phyloP scores from a whole-genome alignment of 768 basidiomycete genomes.

The Leccinum variicolor region DNA sequence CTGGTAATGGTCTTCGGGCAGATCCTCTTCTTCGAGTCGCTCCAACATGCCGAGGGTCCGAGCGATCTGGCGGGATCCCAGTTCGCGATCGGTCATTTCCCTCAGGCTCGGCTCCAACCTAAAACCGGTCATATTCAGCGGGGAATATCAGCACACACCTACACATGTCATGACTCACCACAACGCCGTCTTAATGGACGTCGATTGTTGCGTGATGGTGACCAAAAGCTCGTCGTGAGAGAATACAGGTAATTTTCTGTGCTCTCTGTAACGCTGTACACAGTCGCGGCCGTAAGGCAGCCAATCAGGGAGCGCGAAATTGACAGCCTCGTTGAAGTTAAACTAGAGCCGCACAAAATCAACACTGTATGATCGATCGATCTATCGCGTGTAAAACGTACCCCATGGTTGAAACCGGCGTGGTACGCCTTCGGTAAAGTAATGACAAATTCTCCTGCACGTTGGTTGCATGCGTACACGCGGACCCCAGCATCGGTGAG shows the following conservation, averaged over 20 bases:
- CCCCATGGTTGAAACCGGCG: slow-evolving; percentile 97
- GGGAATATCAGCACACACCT: slow-evolving; percentile 14
- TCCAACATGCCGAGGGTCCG: slow-evolving; percentile 63
- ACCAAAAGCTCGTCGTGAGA: slow-evolving; percentile 96
- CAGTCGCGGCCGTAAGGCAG: slow-evolving; percentile 82
- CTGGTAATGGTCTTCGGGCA: slow-evolving; percentile 92
- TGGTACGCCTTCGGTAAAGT: slow-evolving; percentile 98
- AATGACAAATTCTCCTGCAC: slow-evolving; percentile 96
- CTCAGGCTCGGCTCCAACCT: slow-evolving; percentile 83
- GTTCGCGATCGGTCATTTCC: slow-evolving; percentile 88
- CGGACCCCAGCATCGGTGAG: slow-evolving; percentile 85
- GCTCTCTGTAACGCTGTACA: slow-evolving; percentile 84
- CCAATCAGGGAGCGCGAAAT: slow-evolving; percentile 98
- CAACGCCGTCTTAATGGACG: slow-evolving; percentile 86
- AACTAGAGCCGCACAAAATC: slow-evolving; percentile 50
- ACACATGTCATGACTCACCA: slow-evolving; percentile 56
- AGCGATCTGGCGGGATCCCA: slow-evolving; percentile 59
- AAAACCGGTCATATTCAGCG: slow-evolving; percentile 17
- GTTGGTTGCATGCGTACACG: slow-evolving; percentile 92
- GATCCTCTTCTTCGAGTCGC: slow-evolving; percentile 72
- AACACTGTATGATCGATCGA: slow-evolving; percentile 21
- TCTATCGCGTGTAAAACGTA: slow-evolving; percentile 43
- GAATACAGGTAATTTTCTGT: slow-evolving; percentile 93
- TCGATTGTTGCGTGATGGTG: slow-evolving; percentile 95
- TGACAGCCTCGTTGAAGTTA: slow-evolving; percentile 99